Conservation (phyloP, 1,139 yeast species). For the Pneumocystis oryctolagi region DNA sequence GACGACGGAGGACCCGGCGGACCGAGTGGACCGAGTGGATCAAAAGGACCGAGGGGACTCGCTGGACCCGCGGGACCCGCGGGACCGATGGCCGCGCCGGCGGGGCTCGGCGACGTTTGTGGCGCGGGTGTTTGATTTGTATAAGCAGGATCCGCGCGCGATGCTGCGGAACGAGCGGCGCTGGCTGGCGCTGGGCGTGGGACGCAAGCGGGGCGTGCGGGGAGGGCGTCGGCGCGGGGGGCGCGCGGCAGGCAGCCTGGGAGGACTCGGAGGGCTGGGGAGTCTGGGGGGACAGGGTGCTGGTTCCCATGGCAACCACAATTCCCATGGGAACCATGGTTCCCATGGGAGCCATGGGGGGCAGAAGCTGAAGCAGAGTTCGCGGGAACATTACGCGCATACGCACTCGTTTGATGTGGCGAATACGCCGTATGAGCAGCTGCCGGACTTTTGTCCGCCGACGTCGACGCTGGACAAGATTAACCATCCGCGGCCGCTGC, state of each 20-base stretch:
- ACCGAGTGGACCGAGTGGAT: no score
- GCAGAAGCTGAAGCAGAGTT: background rate
- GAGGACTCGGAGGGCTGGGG: background rate
- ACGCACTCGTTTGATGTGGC: background rate
- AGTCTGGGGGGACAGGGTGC: no score
- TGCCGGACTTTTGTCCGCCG: constrained; percentile 63
- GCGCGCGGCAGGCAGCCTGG: background rate
- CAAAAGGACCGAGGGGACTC: no score
- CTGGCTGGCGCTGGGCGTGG: background rate
- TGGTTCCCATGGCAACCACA: no score
- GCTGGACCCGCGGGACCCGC: no score
- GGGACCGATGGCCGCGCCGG: background rate
- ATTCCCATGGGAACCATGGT: no score
- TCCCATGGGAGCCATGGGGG: no score
- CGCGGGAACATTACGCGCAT: background rate
- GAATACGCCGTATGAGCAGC: constrained; percentile 8
- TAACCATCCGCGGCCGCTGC: constrained; percentile 44
- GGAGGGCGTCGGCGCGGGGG: background rate
- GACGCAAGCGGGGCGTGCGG: background rate
- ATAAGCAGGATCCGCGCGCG: background rate
- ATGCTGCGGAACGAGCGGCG: background rate
- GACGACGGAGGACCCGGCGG: no score
- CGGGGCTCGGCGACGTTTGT: background rate
- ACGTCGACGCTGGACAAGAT: constrained; percentile 45
- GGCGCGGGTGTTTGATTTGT: background rate